Evolutionary conservation across 306 rosid species (phyloP).

Genomic region (Vigna reflexopilosa): DNA sequence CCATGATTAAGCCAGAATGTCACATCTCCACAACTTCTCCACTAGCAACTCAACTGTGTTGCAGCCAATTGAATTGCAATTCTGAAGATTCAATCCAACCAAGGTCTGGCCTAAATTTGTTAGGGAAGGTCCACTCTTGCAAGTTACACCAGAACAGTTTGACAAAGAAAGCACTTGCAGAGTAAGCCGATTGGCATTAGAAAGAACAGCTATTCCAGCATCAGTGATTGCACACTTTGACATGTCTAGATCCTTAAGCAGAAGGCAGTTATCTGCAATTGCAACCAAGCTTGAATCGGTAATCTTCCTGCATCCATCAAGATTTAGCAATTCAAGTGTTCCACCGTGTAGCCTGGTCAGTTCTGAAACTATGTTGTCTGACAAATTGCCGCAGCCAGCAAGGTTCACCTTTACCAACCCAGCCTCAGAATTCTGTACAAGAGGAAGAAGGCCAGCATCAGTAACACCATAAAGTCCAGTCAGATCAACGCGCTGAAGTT

Average conservation of each 20-base stretch:
- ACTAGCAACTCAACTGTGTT: slow-evolving; percentile 3
- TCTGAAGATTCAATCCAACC: slow-evolving; percentile 20
- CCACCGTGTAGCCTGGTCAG: not conserved
- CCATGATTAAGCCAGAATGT: not conserved
- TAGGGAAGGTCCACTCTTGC: slow-evolving; percentile 8
- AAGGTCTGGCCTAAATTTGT: slow-evolving; percentile 2
- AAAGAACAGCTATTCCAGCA: slow-evolving; percentile 15
- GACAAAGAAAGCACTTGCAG: slow-evolving; percentile 29
- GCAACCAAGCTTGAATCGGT: slow-evolving; percentile 14
- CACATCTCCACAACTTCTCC: slow-evolving; percentile 26
- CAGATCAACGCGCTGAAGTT: slow-evolving; percentile 25
- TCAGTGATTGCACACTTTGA: slow-evolving; percentile 16
- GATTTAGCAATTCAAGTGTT: slow-evolving; percentile 1
- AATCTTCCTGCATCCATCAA: slow-evolving; percentile 17
- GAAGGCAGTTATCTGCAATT: slow-evolving; percentile 3
- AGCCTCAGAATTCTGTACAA: not conserved
- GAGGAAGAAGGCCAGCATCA: slow-evolving; percentile 11
- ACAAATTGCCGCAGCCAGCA: slow-evolving; percentile 13
- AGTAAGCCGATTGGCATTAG: not conserved
- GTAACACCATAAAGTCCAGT: slow-evolving; percentile 12
- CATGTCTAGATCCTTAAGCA: slow-evolving; percentile 8
- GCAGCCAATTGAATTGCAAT: slow-evolving; percentile 10
- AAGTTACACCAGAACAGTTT: slow-evolving; percentile 5
- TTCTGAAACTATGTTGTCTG: slow-evolving; percentile 9
- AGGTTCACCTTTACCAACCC: slow-evolving; percentile 19